Evolutionary conservation across 2,329 filamentous ascomycete genomes (phyloP), one percentile per base, ranked within the genome.

Genomic region (Aureobasidium sp.): DNA sequence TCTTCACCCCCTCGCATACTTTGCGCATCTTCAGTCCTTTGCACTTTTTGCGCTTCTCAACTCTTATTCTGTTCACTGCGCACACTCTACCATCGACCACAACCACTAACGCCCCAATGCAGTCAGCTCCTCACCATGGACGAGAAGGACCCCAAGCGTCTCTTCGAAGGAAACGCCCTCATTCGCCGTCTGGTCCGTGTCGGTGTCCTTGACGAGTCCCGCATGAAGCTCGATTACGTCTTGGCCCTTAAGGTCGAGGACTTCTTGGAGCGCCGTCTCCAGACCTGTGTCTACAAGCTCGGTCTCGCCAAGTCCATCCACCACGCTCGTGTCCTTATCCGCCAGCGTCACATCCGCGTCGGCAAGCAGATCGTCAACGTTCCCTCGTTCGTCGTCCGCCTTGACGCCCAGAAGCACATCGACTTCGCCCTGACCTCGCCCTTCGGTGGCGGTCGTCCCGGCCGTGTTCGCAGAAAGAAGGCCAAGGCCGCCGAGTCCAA

Each of bases 211-310:
- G 94, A 99, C 80, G 94, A 99, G 86, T 92, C 92, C 79, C 94
- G 94, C 87, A 99, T 99, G 94, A 99, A 97, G 90, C 94, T 99
- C 86, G 94, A 99, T 97, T 97, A 99, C 89, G 94, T 99, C 78
- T 84, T 99, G 78, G 94, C 94, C 82, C 88, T 99, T 67, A 96
- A 96, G 87, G 89, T 95, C 75, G 94, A 99, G 83, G 94, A 99
- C 82, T 99, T 99, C 89, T 87, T 99, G 83, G 94, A 99, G 89
- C 93, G 94, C 76, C 92, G 94, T 81, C 92, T 97, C 72, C 93
- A 99, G 88, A 99, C 94, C 75, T 96, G 93, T 77, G 94, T 99
- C 80, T 97, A 96, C 89, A 97, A 99, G 90, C 92, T 99, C 75
- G 94, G 94, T 76, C 91, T 99, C 68, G 94, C 94, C 84, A 99